Evolutionary conservation across 169 alveolate genomes (phyloP).

Genomic region (Eimeria praecox): DNA sequence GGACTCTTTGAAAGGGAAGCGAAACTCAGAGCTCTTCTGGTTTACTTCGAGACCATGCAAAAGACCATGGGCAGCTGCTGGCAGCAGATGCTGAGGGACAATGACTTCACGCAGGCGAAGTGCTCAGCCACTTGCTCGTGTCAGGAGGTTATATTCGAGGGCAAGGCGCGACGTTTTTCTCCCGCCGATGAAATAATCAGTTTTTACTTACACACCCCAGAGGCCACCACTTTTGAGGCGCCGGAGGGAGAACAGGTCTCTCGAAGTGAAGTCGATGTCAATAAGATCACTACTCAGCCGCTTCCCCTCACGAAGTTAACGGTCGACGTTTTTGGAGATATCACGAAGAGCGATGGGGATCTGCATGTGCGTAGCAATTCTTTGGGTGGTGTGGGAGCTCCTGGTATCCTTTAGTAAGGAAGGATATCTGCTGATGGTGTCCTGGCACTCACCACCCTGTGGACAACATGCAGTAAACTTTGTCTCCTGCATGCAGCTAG

Average conservation of each 20-base stretch:
- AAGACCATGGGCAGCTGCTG: conserved; percentile 63
- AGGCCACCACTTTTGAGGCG: conserved; percentile 14
- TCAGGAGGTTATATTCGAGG: background rate
- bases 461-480: background rate
- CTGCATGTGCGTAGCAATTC: conserved; percentile 42
- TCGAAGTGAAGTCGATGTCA: conserved; percentile 12
- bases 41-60: conserved; percentile 41
- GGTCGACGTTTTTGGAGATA: conserved; percentile 37
- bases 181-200: conserved; percentile 57
- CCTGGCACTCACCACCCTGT: background rate
- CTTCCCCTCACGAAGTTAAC: background rate
- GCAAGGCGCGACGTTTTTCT: background rate
- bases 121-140: conserved; percentile 30
- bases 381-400: background rate
- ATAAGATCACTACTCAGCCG: background rate
- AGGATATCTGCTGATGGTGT: background rate
- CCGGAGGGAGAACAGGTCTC: conserved; percentile 6
- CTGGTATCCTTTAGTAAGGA: background rate
- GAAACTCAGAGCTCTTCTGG: conserved; percentile 42
- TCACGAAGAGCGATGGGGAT: conserved; percentile 67
- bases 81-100: conserved; percentile 61
- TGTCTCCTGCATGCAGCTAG: too few relatives aligned
- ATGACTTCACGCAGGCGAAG: background rate
- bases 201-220: conserved; percentile 41
- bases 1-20: conserved; percentile 66